A percentile compares a stretch with the other conserved stretches of the same genome.
Conservation (phyloP, 2,329 filamentous ascomycete species). For the Phialocephala sp. region DNA sequence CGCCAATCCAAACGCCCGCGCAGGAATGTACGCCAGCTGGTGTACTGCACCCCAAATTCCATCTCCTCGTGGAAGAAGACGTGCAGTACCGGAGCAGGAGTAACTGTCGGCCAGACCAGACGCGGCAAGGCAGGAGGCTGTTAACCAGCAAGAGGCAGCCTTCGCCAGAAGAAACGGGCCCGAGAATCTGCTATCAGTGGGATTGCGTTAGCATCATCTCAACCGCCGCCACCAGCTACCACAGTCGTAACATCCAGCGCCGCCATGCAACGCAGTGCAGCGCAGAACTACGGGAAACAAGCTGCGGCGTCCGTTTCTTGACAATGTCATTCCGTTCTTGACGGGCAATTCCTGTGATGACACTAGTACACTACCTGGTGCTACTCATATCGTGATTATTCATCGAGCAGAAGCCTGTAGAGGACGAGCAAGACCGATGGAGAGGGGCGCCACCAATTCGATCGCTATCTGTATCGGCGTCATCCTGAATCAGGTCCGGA, state of each 20-base stretch:
- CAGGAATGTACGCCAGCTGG: not conserved
- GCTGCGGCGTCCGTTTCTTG: not conserved
- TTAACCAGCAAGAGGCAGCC: not conserved
- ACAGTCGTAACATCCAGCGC: not conserved
- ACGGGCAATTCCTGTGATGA: not conserved
- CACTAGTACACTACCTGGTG: not conserved
- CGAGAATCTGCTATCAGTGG: conserved; percentile 13
- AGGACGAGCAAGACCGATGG: not conserved
- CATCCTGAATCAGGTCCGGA: conserved; percentile 28
- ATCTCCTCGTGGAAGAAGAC: not conserved
- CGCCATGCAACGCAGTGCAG: not conserved
- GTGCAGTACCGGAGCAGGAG: conserved; percentile 4
- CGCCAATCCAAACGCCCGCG: conserved; percentile 13
- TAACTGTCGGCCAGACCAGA: not conserved
- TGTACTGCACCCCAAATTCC: conserved; percentile 6
- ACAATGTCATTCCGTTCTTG: not conserved
- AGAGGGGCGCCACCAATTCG: not conserved
- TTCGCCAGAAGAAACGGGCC: not conserved
- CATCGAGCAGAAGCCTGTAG: not conserved
- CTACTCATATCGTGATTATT: not conserved
- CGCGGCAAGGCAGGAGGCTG: not conserved
- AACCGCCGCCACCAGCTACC: not conserved
- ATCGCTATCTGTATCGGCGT: conserved; percentile 18
- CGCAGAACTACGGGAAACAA: not conserved
- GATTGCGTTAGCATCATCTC: conserved; percentile 13